Evolutionary conservation across 441 rosid genomes (phyloP).

Genomic region (Pelargonium citronellum): DNA sequence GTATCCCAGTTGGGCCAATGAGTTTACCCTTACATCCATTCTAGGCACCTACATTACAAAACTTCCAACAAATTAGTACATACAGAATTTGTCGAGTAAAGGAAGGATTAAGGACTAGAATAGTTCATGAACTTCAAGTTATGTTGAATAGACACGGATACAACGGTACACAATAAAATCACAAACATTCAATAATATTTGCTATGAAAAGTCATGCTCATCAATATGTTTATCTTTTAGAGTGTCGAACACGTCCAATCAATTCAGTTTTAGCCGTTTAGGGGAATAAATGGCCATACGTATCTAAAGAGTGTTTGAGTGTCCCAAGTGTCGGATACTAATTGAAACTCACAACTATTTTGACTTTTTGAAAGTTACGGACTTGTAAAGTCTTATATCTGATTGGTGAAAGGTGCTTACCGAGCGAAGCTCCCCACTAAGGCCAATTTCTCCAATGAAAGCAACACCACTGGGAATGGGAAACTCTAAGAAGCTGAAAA

Average conservation of each 20-base stretch:
- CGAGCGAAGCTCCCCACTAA: slow-evolving; percentile 71
- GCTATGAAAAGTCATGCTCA: too few relatives aligned
- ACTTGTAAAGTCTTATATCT: neutral
- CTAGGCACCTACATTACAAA: slow-evolving; percentile 48
- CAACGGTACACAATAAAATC: too few relatives aligned
- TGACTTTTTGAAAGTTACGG: neutral
- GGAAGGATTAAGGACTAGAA: neutral
- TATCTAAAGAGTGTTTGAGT: too few relatives aligned
- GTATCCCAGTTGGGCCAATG: slow-evolving; percentile 73
- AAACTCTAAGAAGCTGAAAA: slow-evolving; percentile 71
- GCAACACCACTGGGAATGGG: slow-evolving; percentile 75
- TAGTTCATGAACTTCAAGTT: too few relatives aligned
- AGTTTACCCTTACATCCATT: slow-evolving; percentile 71
- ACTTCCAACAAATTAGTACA: neutral
- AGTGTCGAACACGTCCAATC: neutral
- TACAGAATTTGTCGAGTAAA: neutral
- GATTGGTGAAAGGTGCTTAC: slow-evolving; percentile 32
- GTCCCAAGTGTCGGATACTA: too few relatives aligned
- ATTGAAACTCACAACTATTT: too few relatives aligned
- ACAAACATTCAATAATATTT: too few relatives aligned
- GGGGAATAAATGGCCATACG: too few relatives aligned
- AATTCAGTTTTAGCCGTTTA: too few relatives aligned
- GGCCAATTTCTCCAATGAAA: slow-evolving; percentile 81
- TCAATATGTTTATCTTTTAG: neutral
- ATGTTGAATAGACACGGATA: too few relatives aligned